Evolutionary conservation across 1,284 basidiomycete genomes (phyloP).

Genomic region (Ceratobasidium theobromae): DNA sequence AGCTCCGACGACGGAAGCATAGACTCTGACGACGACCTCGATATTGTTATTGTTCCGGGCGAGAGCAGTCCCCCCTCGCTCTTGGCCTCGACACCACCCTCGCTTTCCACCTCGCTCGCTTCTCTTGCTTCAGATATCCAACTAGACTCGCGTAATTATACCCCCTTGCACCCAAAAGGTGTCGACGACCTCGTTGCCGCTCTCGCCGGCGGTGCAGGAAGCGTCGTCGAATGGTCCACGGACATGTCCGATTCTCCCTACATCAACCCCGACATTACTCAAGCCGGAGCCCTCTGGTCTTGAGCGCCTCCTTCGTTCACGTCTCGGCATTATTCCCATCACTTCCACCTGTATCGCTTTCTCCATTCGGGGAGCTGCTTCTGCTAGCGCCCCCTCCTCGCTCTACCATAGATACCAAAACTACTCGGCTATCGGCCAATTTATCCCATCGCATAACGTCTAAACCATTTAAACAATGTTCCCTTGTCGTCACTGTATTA

Average conservation of each 20-base stretch:
- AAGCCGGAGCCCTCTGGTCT: conserved; percentile 27
- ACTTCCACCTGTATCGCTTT: conserved; percentile 13
- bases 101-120: conserved; percentile 27
- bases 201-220: conserved; percentile 22
- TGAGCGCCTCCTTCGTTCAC: neutral
- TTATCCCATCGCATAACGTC: conserved; percentile 22
- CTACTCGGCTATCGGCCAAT: neutral
- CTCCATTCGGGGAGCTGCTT: neutral
- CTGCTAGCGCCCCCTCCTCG: neutral
- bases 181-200: conserved; percentile 12
- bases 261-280: neutral
- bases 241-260: neutral
- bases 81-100: conserved; percentile 11
- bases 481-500: neutral
- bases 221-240: conserved; percentile 24
- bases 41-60: conserved; percentile 24
- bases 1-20: no score
- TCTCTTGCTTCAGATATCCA: conserved; percentile 20
- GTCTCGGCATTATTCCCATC: conserved; percentile 18
- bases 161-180: neutral
- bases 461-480: conserved; percentile 19
- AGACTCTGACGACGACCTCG: conserved; percentile 24
- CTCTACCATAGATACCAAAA: conserved; percentile 27
- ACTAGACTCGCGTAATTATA: neutral
- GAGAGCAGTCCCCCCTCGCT: neutral